A percentile compares a stretch with the other conserved stretches of the same genome.
phyloP scores from a whole-genome alignment of 2,329 filamentous ascomycete species.

The Nothomitra cinnamomea region DNA sequence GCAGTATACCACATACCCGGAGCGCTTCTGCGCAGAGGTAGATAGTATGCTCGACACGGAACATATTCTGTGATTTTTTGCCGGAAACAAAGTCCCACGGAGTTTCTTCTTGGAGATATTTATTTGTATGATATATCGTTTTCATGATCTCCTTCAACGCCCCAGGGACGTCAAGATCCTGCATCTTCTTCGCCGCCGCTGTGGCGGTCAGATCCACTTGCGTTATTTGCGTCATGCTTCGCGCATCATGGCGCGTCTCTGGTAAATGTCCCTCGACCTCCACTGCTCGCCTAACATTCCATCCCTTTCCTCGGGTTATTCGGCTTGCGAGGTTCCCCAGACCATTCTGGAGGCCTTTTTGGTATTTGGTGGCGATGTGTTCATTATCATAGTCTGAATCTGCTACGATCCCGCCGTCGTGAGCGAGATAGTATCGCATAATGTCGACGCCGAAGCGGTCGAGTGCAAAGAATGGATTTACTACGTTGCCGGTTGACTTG shows the following conservation, averaged over 20 bases:
- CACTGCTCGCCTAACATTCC: slow-evolving; percentile 48
- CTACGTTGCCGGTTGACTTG: slow-evolving; percentile 86
- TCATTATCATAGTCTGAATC: slow-evolving; percentile 79
- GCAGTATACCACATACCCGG: slow-evolving; percentile 62
- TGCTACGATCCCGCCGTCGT: slow-evolving; percentile 56
- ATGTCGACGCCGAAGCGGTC: slow-evolving; percentile 76
- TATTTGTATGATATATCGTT: slow-evolving; percentile 28
- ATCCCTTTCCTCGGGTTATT: slow-evolving; percentile 48
- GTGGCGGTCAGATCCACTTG: background rate
- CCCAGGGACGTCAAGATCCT: slow-evolving; percentile 41
- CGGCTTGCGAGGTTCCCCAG: slow-evolving; percentile 69
- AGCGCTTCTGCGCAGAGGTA: slow-evolving; percentile 60
- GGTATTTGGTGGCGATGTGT: slow-evolving; percentile 58
- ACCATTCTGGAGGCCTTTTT: slow-evolving; percentile 57
- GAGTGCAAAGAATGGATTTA: slow-evolving; percentile 83
- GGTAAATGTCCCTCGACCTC: slow-evolving; percentile 15
- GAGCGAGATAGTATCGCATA: slow-evolving; percentile 76
- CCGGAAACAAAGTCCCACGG: slow-evolving; percentile 44
- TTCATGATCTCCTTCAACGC: slow-evolving; percentile 50
- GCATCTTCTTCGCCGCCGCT: slow-evolving; percentile 39
- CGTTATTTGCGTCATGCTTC: background rate
- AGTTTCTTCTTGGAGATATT: slow-evolving; percentile 9
- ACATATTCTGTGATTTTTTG: slow-evolving; percentile 21
- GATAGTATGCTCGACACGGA: slow-evolving; percentile 30
- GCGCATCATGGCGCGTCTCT: background rate